These are phyloP conservation scores for Scedosporium aurantiacum DNA, from an alignment of 2,329 filamentous ascomycete genomes.

Conservation along the genomic window DNA sequence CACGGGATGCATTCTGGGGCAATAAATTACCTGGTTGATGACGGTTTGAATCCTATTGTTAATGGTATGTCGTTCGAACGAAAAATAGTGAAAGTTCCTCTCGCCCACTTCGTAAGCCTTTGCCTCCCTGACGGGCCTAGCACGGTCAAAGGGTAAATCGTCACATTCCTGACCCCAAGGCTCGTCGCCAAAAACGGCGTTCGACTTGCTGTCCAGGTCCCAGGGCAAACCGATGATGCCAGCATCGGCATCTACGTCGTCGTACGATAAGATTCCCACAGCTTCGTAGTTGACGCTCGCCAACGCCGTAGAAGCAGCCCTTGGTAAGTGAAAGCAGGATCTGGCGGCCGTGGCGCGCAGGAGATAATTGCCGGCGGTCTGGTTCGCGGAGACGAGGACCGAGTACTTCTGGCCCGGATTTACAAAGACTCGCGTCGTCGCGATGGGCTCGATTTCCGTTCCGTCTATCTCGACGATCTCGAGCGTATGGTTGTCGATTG, in stretches of 20 bases:
- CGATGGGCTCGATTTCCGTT: slow-evolving; percentile 23
- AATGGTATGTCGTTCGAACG: not conserved
- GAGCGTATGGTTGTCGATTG: slow-evolving; percentile 25
- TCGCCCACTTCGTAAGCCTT: slow-evolving; percentile 12
- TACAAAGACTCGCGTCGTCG: slow-evolving; percentile 22
- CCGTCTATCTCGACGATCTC: slow-evolving; percentile 29
- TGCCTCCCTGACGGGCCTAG: slow-evolving; percentile 10
- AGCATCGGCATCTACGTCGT: slow-evolving; percentile 8
- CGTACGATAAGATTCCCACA: slow-evolving; percentile 10
- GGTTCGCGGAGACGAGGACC: slow-evolving; percentile 22
- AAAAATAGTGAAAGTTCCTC: slow-evolving; percentile 7
- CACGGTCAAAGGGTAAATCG: slow-evolving; percentile 13
- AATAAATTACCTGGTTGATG: slow-evolving; percentile 6
- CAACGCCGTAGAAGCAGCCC: not conserved
- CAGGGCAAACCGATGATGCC: slow-evolving; percentile 11
- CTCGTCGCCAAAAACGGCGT: not conserved
- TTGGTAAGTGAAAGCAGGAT: not conserved
- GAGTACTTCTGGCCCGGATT: slow-evolving; percentile 28
- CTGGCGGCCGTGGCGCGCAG: slow-evolving; percentile 11
- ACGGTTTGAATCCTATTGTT: slow-evolving; percentile 4
- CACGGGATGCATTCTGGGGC: not conserved
- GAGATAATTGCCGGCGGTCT: slow-evolving; percentile 11
- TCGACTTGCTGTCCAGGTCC: slow-evolving; percentile 5
- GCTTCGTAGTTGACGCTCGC: slow-evolving; percentile 10
- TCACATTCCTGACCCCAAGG: slow-evolving; percentile 6